Conservation (phyloP, 2,329 filamentous ascomycete genomes). For the Samsoniella hepiali region DNA sequence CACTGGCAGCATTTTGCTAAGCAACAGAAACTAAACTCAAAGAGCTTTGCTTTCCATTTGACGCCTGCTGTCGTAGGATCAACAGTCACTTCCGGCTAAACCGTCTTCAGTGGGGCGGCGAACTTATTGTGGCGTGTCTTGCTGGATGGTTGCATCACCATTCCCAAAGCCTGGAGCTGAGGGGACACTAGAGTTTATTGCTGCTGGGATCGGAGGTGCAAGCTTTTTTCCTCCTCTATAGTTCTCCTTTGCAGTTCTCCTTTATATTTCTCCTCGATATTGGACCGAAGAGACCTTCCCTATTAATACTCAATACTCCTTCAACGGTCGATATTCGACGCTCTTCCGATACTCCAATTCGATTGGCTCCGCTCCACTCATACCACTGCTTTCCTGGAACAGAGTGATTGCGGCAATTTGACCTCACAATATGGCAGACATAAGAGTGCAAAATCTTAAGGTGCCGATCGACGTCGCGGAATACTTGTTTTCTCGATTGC, state of each 20-base stretch:
- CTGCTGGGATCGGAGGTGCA: not conserved
- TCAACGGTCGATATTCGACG: not conserved
- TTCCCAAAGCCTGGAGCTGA: not conserved
- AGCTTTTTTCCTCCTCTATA: not conserved
- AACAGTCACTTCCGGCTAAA: not conserved
- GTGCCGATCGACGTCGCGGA: slow-evolving; percentile 60
- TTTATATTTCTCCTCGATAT: not conserved
- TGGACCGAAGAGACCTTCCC: not conserved
- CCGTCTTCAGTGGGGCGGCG: slow-evolving; percentile 9
- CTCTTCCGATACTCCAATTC: not conserved
- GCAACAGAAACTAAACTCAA: not conserved
- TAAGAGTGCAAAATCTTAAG: slow-evolving; percentile 41
- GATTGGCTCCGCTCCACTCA: slow-evolving; percentile 7
- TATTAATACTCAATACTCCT: not conserved
- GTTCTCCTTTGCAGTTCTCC: not conserved
- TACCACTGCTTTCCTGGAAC: not conserved
- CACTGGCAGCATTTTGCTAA: not conserved
- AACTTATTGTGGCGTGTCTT: not conserved
- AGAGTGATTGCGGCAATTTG: not conserved
- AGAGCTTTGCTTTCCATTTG: not conserved
- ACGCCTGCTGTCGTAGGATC: not conserved
- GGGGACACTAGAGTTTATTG: not conserved
- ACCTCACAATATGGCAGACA: slow-evolving; percentile 33
- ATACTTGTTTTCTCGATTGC: slow-evolving; percentile 64
- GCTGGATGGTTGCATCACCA: slow-evolving; percentile 12